Base-by-base conservation (phyloP, 805 yeast genomes). In the Priceomyces carsonii region DNA sequence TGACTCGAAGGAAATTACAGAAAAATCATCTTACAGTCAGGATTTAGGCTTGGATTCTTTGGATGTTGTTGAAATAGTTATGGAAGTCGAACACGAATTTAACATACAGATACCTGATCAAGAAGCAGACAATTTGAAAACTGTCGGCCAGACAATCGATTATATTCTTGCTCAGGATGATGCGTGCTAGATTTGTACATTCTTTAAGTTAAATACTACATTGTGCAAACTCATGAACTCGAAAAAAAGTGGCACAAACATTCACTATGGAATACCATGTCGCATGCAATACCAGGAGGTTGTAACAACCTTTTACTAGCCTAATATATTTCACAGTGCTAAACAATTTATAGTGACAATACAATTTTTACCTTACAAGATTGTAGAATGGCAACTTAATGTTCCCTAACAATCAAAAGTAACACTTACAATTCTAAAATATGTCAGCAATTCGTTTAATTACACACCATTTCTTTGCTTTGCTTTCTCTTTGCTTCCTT, bases 51-150 rank as follows among this genome's bases (percentile, higher is more conserved):
- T 68, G 53, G 74, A 68, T 53, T 66, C 73, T 8, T 66, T 68
- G 51, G 74, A 68, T 38, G 74, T 68, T 15, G 73, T 66, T 15
- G 74, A 68, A 48, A 71, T 68, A 10, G 63, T 68, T 15, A 68
- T 68, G 72, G 73, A 68, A 47, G 61, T 68, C 26, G 74, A 68
- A 51, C 72, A 66, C 39, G 74, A 68, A 47, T 68, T 68, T 57
- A 68, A 66, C 55, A 68, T 68, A 37, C 71, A 67, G 48, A 68
- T 68, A 40, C 74, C 74, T 22, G 74, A 68, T 52, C 57, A 63
- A 35, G 74, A 68, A 51, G 71, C 73, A 23, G 74, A 68, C 48
- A 48, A 58, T 21, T 63, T 68, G 51, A 68, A 66, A 58, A 66
- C 73, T 14, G 72, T 68, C 26, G 71, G 73, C 18, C 73, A 68